Evolutionary conservation across 129 eudicot species (phyloP), one percentile per base, ranked within the genome.

Genomic region (Centella asiatica): DNA sequence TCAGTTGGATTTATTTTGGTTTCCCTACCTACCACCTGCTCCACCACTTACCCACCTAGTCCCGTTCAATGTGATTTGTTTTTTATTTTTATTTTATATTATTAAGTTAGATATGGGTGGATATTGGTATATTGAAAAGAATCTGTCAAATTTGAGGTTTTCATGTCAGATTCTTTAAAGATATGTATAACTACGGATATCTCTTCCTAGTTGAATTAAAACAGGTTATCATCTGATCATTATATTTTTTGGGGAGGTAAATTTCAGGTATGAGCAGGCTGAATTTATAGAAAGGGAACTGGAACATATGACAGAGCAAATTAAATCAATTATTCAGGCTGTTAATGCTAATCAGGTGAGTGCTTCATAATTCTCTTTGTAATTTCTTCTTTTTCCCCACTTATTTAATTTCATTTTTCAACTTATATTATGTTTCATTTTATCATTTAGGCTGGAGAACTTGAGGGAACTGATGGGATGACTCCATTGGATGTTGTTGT

Each of bases 261-360:
- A 32, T 47, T 72, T 67, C 88, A 92, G 99, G 96, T 92, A 83
- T 70, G 96, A 92, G 78, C 99, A 84, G 70, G 88, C 95, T 74
- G 96, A 87, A 70, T 64, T 83, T 58, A 68, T 87, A 12, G 99
- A 92, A 78, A 84, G 95, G 73, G 99, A 87, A 67, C 64, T 92
- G 77, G 96, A 84, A 70, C 94, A 92, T 46, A 82, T 87, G 94
- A 70, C 90, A 0, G 95, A 87, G 69, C 90, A 84, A 65, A 82
- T 87, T 64, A 92, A 82, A 64, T 69, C 88, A 26, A 85, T 92
- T 52, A 92, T 92, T 72, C 88, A 82, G 69, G 74, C 95, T 37
- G 76, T 92, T 33, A 92, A 92, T 59, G 84, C 96, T 64, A 79
- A 75, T 71, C 96, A 92, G 85, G 99, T 84, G 36, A 27, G 47